These are phyloP conservation scores for Trametes polyzona DNA, from an alignment of 1,284 basidiomycete genomes.

Conservation along the genomic window DNA sequence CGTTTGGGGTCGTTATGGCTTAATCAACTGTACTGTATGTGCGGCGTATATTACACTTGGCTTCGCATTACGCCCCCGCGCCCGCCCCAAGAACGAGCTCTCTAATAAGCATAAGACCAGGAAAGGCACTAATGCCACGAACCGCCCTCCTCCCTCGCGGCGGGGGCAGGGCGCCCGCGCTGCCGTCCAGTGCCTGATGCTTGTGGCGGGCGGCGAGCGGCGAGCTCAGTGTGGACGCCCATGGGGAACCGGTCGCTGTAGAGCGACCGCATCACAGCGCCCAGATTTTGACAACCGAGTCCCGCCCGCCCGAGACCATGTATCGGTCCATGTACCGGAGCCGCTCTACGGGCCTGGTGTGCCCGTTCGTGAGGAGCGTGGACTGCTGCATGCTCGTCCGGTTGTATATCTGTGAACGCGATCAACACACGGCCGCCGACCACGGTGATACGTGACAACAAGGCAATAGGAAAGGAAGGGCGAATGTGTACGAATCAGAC, in stretches of 20 bases:
- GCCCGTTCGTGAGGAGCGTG: conserved; percentile 86
- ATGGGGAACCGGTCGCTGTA: neutral
- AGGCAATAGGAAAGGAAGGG: neutral
- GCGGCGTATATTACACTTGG: conserved; percentile 23
- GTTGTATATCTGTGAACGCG: conserved; percentile 81
- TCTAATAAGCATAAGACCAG: conserved; percentile 2
- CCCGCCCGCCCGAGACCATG: conserved; percentile 88
- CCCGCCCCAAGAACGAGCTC: conserved; percentile 1
- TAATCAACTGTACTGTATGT: conserved; percentile 22
- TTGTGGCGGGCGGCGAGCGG: no score
- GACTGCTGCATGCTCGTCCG: conserved; percentile 92
- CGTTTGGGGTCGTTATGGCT: neutral
- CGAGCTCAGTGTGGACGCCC: neutral
- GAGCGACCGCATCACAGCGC: conserved; percentile 64
- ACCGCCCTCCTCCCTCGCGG: no score
- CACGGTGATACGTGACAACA: neutral
- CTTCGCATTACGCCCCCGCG: conserved; percentile 15
- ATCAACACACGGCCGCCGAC: conserved; percentile 18
- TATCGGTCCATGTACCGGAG: conserved; percentile 98
- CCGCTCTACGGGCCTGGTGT: conserved; percentile 87
- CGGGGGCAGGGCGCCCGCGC: no score
- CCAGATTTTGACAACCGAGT: conserved; percentile 94
- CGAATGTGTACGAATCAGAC: neutral
- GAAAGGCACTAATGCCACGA: neutral
- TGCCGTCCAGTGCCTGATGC: no score